Conservation (phyloP, 129 eudicot species). For the sunflower (Helianthus annuus) region HanXRQr2.0-SUNRISE NC_035436.2:122184379-122184878, state of each 20-base stretch:
- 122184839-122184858: constrained; percentile 65
- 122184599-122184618: constrained; percentile 45
- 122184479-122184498: constrained; percentile 70
- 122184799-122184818: constrained; percentile 66
- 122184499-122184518: constrained; percentile 82
- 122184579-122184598: constrained; percentile 51
- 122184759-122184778: constrained; percentile 83
- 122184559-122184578: constrained; percentile 63
- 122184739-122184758: constrained; percentile 46
- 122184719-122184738: constrained; percentile 57
- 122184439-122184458: constrained; percentile 54
- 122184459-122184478: constrained; percentile 71
- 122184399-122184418: constrained; percentile 66
- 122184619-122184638: constrained; percentile 57
- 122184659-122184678: constrained; percentile 39
- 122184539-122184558: constrained; percentile 61
- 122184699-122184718: constrained; percentile 46
- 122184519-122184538: constrained; percentile 58
- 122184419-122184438: constrained; percentile 76
- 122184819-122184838: constrained; percentile 79
- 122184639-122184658: constrained; percentile 56
- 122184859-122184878: constrained; percentile 71
- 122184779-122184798: constrained; percentile 54
- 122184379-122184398: constrained; percentile 73
- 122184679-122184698: constrained; percentile 37